Base-by-base conservation (phyloP, 2,329 filamentous ascomycete genomes). In the Fusarium torulosum region DNA sequence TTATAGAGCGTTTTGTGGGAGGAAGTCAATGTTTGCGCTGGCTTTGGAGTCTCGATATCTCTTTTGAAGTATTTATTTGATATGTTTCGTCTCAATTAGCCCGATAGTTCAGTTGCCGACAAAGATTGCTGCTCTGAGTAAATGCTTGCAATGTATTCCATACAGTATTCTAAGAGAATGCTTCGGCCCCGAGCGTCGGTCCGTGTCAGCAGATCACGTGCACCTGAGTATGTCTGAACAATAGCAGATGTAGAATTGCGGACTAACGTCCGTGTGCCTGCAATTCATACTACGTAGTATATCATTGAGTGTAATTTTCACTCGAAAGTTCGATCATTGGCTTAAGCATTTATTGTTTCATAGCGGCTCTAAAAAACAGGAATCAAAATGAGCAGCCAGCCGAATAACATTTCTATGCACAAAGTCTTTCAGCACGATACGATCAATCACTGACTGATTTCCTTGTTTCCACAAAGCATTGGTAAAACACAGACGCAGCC, bases 151-250 rank as follows among this genome's bases (percentile, higher is more conserved):
- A 63, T 62, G 71, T 74, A 73, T 59, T 59, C 33, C 60, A 52
- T 73, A 72, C 69, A 45, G 42, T 25, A 63, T n/a, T n/a, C 9
- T 9, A 63, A 21, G 53, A 63, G 52, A 47, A 49, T 55, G 53
- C 41, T 58, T 60, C 53, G 55, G 65, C 54, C 49, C 67, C 59
- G 58, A 63, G 20, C 7, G 37, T 59, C 7, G 25, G 29, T 20
- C 35, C 19, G 29, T 53, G 62, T 69, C 66, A 69, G 46, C 58
- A 51, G 33, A n/a, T 69, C 66, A 69, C 66, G 66, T 67, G 64
- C 4, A 20, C 4, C 1, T 6, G 10, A 14, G 13, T 14, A 21
- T 7, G 7, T 23, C 19, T n/a, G 14, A 37, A 20, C 27, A 52
- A 42, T 25, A 25, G 27, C 23, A 46, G 31, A 23, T 13, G 3